A percentile compares a stretch with the other conserved stretches of the same genome.
Conservation (phyloP, 768 basidiomycete genomes). For the Suillus variegatus region DNA sequence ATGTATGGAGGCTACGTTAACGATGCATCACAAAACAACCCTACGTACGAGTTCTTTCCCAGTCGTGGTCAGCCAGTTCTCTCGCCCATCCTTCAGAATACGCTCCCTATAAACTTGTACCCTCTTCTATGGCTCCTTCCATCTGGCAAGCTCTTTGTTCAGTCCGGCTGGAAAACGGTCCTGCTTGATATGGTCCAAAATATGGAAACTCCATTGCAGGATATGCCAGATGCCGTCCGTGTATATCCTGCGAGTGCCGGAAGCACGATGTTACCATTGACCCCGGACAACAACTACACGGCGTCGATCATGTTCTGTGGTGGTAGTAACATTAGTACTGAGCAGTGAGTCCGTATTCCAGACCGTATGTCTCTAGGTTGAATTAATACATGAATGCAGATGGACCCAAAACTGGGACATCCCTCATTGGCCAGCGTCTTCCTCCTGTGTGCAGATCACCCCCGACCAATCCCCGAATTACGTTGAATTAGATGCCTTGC, state of each 20-base stretch:
- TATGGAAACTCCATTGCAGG: conserved; percentile 56
- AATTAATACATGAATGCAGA: conserved; percentile 22
- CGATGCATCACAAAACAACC: conserved; percentile 66
- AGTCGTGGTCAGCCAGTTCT: conserved; percentile 53
- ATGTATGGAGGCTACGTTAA: conserved; percentile 74
- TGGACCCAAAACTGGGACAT: conserved; percentile 58
- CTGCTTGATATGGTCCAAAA: conserved; percentile 65
- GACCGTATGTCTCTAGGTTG: conserved; percentile 10
- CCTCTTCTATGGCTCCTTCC: conserved; percentile 80
- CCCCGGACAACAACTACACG: conserved; percentile 80
- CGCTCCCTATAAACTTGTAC: conserved; percentile 77
- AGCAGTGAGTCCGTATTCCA: conserved; percentile 39
- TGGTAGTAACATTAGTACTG: conserved; percentile 60
- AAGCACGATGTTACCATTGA: conserved; percentile 77
- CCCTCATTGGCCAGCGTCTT: conserved; percentile 57
- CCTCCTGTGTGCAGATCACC: conserved; percentile 76
- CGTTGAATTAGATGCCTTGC: conserved; percentile 64
- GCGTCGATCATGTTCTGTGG: conserved; percentile 86
- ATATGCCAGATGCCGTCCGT: conserved; percentile 73
- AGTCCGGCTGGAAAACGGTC: conserved; percentile 65
- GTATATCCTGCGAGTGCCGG: conserved; percentile 82
- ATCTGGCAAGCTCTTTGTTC: conserved; percentile 61
- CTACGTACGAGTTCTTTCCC: conserved; percentile 83
- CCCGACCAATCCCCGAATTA: conserved; percentile 68
- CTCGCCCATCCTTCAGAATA: conserved; percentile 62